Base-by-base conservation (phyloP, 805 yeast genomes). In the Candida insectorum region DNA sequence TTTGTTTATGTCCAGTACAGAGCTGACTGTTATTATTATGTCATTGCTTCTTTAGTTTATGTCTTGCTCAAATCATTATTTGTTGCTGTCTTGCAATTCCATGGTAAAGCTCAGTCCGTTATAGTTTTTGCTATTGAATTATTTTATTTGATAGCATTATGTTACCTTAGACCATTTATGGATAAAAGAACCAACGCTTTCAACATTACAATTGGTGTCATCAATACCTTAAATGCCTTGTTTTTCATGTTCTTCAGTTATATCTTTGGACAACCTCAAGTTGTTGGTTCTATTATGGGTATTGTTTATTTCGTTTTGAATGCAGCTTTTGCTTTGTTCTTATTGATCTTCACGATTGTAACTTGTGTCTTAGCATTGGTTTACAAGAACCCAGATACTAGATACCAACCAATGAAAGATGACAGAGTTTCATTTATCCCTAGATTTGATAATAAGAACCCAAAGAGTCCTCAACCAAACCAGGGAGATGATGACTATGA, bases 351-450 rank as follows among this genome's bases (percentile, higher is more conserved):
- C 71, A 88, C 96, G 28, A 79, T 93, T 48, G 77, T 88, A 24
- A 85, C 96, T 2, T 89, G 97, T 65, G 67, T 80, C 5, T 66
- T 87, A 60, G 96, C 96, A 0, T 60, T 93, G 49, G 46, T 89
- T 20, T 81, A 84, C 58, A 87, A 84, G 69, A 88, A 93, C 58
- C 97, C 98, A 33, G 98, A 93, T 60, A 78, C 91, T 7, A 76
- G 95, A 48, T 93, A 93, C 65, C 91, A 87, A 64, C 97, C 96
- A 41, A 84, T 91, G 83, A 84, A 83, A 49, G 98, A 93, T 59
- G 98, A 93, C 55, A 78, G 98, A 56, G 93, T 85, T 32, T 85
- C 96, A n/a, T 93, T 93, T 58, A 85, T 93, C 53, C 89, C 89
- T 42, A 72, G 81, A 49, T 68, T 70, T 36, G 79, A 67, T 36